Percentiles rank a stretch among this genome's conserved stretches.
phyloP scores from a whole-genome alignment of 2,329 filamentous ascomycete genomes.

The Claviceps monticola region DNA sequence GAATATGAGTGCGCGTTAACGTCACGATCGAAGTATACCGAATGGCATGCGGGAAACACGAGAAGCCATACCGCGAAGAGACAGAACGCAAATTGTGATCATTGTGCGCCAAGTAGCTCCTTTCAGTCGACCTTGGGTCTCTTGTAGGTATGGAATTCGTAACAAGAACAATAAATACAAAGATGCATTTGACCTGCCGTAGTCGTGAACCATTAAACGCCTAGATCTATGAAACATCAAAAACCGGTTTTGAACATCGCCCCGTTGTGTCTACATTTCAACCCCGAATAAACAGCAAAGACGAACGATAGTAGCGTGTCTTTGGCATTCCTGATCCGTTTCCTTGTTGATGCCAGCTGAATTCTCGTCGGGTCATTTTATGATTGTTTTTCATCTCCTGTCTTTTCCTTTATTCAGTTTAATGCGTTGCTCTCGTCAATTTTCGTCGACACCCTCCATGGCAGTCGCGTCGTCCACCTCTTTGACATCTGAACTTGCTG shows the following conservation, averaged over 20 bases:
- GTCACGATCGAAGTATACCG: no score
- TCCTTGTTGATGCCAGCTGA: constrained; percentile 5
- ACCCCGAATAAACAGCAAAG: constrained; percentile 5
- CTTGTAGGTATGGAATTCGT: constrained; percentile 5
- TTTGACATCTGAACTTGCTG: constrained; percentile 44
- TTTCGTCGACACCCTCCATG: constrained; percentile 23
- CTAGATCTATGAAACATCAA: constrained; percentile 16
- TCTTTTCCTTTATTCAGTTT: no score
- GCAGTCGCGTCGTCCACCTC: constrained; percentile 31
- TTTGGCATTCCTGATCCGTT: not conserved
- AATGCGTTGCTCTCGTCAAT: constrained; percentile 5
- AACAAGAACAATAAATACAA: constrained; percentile 10
- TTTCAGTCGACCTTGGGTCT: constrained; percentile 13
- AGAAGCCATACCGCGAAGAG: not conserved
- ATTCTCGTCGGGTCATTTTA: not conserved
- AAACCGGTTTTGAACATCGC: not conserved
- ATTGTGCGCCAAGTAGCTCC: constrained; percentile 4
- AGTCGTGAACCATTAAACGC: constrained; percentile 21
- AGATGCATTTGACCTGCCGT: constrained; percentile 14
- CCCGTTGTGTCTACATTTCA: not conserved
- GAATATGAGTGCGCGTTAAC: no score
- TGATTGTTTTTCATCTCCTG: not conserved
- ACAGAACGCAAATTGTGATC: not conserved
- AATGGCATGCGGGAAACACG: not conserved
- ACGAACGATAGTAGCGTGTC: not conserved